These are phyloP conservation scores for Apiospora phragmitis DNA, from an alignment of 2,329 filamentous ascomycete genomes.

Conservation along the genomic window DNA sequence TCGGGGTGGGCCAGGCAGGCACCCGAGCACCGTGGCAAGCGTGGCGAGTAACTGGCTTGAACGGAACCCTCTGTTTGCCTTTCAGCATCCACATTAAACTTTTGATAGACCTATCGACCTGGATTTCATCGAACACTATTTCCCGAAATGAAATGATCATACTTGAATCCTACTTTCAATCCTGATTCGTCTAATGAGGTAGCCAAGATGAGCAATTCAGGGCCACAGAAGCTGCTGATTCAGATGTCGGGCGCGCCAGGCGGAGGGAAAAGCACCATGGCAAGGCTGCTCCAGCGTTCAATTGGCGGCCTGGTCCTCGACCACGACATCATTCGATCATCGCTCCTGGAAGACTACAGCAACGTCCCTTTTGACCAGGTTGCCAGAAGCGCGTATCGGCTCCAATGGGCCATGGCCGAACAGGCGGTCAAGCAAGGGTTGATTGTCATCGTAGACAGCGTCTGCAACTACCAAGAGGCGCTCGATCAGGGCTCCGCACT, in stretches of 20 bases:
- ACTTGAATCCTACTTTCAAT: not conserved
- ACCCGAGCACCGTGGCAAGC: not conserved
- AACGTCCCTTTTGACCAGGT: constrained; percentile 30
- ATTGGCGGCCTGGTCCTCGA: constrained; percentile 35
- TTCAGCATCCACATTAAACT: not conserved
- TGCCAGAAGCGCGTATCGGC: constrained; percentile 32
- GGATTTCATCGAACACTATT: not conserved
- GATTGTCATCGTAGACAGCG: constrained; percentile 38
- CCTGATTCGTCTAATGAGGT: not conserved
- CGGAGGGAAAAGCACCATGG: constrained; percentile 39
- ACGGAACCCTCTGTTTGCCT: not conserved
- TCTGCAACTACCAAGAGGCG: constrained; percentile 35
- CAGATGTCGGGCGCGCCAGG: constrained; percentile 42
- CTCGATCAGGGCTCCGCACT: constrained; percentile 31
- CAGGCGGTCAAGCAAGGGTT: constrained; percentile 34
- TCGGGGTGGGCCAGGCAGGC: not conserved
- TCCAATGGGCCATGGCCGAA: constrained; percentile 37
- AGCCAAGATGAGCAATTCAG: not conserved
- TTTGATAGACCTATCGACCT: too few relatives aligned
- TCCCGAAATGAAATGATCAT: not conserved
- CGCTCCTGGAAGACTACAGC: constrained; percentile 27
- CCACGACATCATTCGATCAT: constrained; percentile 37
- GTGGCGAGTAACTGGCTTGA: not conserved
- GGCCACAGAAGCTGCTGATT: constrained; percentile 21
- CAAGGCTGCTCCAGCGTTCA: constrained; percentile 26